Conservation (phyloP, 179 eudicot genomes). For the Beta lomatogona region DNA sequence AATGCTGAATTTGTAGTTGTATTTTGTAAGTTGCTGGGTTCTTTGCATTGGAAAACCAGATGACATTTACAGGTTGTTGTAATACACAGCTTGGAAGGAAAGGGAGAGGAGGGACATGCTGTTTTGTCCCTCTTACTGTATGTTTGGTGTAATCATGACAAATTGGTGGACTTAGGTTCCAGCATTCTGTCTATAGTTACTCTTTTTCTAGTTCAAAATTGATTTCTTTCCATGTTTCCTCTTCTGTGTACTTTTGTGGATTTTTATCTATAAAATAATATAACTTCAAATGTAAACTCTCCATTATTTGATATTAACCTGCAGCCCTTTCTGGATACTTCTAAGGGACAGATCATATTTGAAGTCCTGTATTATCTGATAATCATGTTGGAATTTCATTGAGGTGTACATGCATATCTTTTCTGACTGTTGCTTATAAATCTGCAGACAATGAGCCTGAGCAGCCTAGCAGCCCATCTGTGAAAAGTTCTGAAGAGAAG, state of each 20-base stretch:
- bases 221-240: neutral
- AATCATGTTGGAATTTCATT: neutral
- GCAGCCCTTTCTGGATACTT: neutral
- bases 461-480: slow-evolving; percentile 96
- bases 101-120: neutral
- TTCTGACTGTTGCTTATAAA: slow-evolving; percentile 13
- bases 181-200: neutral
- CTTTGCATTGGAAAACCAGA: too few relatives aligned
- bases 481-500: slow-evolving; percentile 79
- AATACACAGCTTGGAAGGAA: too few relatives aligned
- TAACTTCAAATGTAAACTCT: neutral
- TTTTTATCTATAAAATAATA: neutral
- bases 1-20: too few relatives aligned
- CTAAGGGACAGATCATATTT: neutral
- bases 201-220: neutral
- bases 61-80: too few relatives aligned
- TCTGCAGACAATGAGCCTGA: slow-evolving; percentile 70
- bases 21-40: too few relatives aligned
- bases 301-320: neutral
- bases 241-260: neutral
- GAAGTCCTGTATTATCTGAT: neutral
- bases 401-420: neutral
- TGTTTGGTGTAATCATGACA: neutral
- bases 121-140: neutral
- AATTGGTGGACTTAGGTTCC: neutral